Percentiles rank a stretch among this genome's conserved stretches.
These are phyloP conservation scores for Aaosphaeria arxii DNA, from an alignment of 2,329 filamentous ascomycete species.

Conservation along the genomic window DNA sequence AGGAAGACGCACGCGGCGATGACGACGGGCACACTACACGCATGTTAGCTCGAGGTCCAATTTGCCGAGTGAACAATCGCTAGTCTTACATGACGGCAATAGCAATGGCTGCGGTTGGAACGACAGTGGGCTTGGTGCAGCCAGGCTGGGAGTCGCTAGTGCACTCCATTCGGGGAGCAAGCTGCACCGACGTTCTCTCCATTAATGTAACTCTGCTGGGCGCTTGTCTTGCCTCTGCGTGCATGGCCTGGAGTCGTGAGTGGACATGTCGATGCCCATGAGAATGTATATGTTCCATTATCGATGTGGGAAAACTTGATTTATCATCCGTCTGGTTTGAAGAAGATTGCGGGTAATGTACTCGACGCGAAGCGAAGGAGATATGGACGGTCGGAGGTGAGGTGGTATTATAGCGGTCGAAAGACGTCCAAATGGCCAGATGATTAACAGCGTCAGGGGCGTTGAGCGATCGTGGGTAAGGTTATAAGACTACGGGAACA, in stretches of 20 bases:
- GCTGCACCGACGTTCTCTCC: conserved; percentile 21
- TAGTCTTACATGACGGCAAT: conserved; percentile 31
- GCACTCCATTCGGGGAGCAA: conserved; percentile 27
- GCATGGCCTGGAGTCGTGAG: conserved; percentile 15
- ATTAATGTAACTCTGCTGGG: conserved; percentile 21
- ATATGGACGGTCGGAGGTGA: conserved; percentile 3
- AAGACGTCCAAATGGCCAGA: conserved; percentile 1
- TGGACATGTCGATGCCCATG: conserved; percentile 29
- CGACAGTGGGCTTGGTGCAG: conserved; percentile 34
- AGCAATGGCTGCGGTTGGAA: conserved; percentile 30
- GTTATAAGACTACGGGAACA: too few species aligned
- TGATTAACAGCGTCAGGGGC: conserved; percentile 36
- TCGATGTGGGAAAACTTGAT: conserved; percentile 9
- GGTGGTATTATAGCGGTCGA: not conserved
- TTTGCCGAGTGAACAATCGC: not conserved
- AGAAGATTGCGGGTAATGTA: conserved; percentile 12
- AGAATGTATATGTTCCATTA: conserved; percentile 29
- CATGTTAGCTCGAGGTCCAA: conserved; percentile 18
- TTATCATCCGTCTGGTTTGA: conserved; percentile 13
- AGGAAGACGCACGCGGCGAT: conserved; percentile 65
- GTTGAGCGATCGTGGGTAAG: conserved; percentile 25
- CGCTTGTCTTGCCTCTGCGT: conserved; percentile 6
- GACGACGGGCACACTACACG: conserved; percentile 69
- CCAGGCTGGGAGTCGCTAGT: conserved; percentile 31
- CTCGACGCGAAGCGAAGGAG: conserved; percentile 12